These are phyloP conservation scores for Panicum virgatum DNA, from an alignment of 202 grass and related monocot species.

Conservation along the genomic window DNA sequence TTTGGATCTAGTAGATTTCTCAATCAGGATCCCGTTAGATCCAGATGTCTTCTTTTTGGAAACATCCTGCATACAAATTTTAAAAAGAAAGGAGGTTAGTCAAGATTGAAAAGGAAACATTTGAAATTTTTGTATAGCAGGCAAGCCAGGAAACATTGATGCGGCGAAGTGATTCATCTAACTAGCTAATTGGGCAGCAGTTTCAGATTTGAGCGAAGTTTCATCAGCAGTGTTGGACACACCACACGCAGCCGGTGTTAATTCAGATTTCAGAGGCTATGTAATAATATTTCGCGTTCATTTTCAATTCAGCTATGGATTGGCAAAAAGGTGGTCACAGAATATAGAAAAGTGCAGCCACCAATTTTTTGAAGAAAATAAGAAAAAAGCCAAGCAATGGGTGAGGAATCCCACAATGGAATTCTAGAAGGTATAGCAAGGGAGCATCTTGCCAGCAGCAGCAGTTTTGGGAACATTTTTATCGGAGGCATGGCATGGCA, in stretches of 20 bases:
- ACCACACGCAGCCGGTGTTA: background rate
- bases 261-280: background rate
- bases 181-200: background rate
- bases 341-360: background rate
- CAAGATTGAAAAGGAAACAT: background rate
- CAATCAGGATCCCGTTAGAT: constrained; percentile 16
- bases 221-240: background rate
- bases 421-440: background rate
- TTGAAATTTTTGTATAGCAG: background rate
- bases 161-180: background rate
- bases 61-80: constrained; percentile 51
- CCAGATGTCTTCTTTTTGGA: constrained; percentile 46
- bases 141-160: background rate
- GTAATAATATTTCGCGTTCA: background rate
- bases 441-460: background rate
- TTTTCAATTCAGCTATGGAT: background rate
- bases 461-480: constrained; percentile 1
- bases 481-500: background rate
- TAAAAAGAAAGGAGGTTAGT: constrained; percentile 17
- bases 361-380: background rate
- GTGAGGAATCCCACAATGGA: background rate
- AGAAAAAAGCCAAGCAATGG: background rate
- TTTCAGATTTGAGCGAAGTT: background rate
- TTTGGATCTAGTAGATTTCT: constrained; percentile 39
- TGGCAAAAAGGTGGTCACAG: background rate